Conservation (phyloP, 169 alveolate species). For the Sarcocystis neurona region DNA sequence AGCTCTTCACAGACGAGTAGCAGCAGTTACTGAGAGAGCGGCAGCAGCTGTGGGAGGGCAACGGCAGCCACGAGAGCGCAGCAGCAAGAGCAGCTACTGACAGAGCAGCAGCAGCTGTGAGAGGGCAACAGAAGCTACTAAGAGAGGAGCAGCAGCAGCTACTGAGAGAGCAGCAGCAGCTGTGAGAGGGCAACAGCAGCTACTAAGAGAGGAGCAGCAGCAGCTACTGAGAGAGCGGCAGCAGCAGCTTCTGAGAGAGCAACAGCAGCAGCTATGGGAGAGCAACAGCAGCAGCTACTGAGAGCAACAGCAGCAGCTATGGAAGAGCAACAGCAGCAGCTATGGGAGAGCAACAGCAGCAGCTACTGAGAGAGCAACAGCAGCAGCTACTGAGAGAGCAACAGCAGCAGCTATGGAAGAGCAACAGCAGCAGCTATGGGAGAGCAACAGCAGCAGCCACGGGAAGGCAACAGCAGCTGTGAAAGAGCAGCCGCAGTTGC, state of each 20-base stretch:
- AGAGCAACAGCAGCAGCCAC: slow-evolving; percentile 13
- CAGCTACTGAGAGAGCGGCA: slow-evolving; percentile 6
- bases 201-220: neutral
- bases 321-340: neutral
- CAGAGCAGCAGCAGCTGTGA: neutral
- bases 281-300: slow-evolving; percentile 3
- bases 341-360: neutral
- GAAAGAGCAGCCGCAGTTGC: no score
- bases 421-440: neutral
- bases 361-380: neutral
- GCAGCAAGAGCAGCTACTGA: neutral
- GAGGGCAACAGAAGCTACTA: no score
- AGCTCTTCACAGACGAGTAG: no score
- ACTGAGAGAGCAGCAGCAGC: slow-evolving; percentile 38
- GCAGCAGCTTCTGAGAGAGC: neutral
- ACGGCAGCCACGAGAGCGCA: neutral
- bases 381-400: no score
- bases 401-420: slow-evolving; percentile 11
- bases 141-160: no score
- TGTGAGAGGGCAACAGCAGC: neutral
- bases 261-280: neutral
- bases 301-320: neutral
- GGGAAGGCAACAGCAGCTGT: slow-evolving; percentile 23
- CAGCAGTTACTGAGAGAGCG: no score
- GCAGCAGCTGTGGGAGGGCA: slow-evolving; percentile 7